Evolutionary conservation across 176 grass and related monocot species (phyloP).

Genomic region (Saccharum spontaneum): DNA sequence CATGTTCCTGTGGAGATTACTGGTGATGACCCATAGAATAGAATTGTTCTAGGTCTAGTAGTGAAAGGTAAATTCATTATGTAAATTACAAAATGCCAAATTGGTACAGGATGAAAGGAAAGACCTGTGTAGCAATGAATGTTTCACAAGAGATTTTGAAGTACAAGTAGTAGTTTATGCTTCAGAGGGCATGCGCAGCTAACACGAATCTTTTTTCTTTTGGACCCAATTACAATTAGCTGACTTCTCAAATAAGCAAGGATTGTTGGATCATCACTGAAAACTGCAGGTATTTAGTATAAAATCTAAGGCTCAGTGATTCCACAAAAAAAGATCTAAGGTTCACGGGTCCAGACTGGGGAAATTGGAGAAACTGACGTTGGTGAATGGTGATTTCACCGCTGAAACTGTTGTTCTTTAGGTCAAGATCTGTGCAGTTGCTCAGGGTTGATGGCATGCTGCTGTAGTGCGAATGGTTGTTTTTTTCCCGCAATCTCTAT

Average conservation of each 20-base stretch:
- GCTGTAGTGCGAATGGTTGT: no score
- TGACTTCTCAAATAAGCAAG: background rate
- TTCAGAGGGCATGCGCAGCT: background rate
- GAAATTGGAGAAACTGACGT: no score
- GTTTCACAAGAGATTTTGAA: background rate
- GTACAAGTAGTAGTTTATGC: background rate
- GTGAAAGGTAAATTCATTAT: background rate
- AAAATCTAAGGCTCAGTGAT: no score
- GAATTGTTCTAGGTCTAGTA: constrained; percentile 4
- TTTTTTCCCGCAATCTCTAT: no score
- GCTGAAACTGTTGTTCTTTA: no score
- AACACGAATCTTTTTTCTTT: background rate
- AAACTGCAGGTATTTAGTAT: no score
- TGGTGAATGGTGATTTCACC: no score
- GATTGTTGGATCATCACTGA: background rate
- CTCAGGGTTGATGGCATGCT: no score
- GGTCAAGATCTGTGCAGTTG: no score
- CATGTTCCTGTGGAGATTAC: constrained; percentile 49
- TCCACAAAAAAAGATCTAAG: no score
- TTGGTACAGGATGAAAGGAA: background rate
- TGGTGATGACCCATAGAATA: constrained; percentile 25
- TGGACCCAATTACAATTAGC: background rate
- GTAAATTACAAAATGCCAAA: background rate
- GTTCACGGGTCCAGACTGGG: no score
- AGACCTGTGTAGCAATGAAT: background rate